Percentiles rank a stretch among this genome's conserved stretches.
phyloP scores from a whole-genome alignment of 352 stramenopile genomes.

The Pythium guiyangense region DNA sequence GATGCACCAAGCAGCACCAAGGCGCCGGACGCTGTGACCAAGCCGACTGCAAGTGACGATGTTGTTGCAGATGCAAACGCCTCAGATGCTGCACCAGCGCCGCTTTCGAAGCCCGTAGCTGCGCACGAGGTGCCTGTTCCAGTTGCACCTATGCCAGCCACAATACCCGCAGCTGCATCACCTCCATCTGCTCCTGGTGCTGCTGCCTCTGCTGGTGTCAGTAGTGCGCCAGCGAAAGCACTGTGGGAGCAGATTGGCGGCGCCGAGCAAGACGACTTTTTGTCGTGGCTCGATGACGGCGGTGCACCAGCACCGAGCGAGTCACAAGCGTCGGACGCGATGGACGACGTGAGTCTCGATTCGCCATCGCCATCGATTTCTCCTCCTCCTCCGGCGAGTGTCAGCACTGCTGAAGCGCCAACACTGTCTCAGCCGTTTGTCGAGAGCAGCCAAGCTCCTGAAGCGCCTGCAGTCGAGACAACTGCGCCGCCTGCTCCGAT shows the following conservation, averaged over 20 bases:
- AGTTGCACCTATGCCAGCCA: background rate
- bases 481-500: conserved; percentile 14
- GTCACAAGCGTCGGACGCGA: background rate
- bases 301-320: background rate
- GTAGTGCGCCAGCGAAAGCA: background rate
- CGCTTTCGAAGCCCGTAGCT: too few relatives aligned
- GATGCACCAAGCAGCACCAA: conserved; percentile 12
- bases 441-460: background rate
- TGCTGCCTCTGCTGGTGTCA: too few relatives aligned
- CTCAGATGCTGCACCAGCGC: background rate
- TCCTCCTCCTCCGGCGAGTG: background rate
- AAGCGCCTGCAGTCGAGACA: background rate
- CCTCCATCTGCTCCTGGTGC: background rate
- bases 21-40: background rate
- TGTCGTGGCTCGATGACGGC: conserved; percentile 77
- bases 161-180: conserved; percentile 5
- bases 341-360: conserved; percentile 17
- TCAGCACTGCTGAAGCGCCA: background rate
- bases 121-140: too few relatives aligned
- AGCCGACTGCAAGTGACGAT: background rate
- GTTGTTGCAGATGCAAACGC: background rate
- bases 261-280: conserved; percentile 56
- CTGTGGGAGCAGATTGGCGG: conserved; percentile 27
- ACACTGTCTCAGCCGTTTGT: too few relatives aligned
- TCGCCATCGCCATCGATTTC: background rate